Percentiles rank a stretch among this genome's conserved stretches.
phyloP scores from a whole-genome alignment of 495 filamentous ascomycete species.

The Cercophora newfieldiana region DNA sequence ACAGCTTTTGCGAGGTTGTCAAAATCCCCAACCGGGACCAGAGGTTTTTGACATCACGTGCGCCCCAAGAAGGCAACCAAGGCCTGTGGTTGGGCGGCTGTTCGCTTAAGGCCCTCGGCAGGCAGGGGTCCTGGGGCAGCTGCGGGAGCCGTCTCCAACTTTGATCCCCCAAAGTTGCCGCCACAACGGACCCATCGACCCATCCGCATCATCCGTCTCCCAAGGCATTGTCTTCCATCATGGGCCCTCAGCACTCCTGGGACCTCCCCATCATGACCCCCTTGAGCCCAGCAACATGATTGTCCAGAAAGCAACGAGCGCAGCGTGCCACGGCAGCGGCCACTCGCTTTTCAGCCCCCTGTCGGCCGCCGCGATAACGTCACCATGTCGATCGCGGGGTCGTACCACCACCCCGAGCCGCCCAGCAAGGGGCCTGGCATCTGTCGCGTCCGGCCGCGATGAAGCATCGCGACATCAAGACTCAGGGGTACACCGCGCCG shows the following conservation, averaged over 20 bases:
- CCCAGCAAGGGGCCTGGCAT: constrained; percentile 12
- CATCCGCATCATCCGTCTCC: constrained; percentile 1
- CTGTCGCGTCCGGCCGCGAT: constrained; percentile 20
- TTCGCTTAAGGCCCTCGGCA: neutral
- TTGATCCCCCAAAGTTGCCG: neutral
- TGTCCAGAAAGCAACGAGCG: constrained; percentile 34
- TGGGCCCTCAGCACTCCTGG: constrained; percentile 19
- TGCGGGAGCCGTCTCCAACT: neutral
- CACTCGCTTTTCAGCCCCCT: constrained; percentile 13
- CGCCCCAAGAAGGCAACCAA: neutral
- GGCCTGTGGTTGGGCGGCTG: neutral
- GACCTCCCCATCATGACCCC: constrained; percentile 31
- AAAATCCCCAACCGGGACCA: constrained; percentile 13
- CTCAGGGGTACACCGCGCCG: neutral
- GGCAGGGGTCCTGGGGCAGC: neutral
- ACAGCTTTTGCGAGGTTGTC: constrained; percentile 14
- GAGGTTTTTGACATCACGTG: constrained; percentile 18
- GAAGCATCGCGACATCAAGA: neutral
- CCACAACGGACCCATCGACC: neutral
- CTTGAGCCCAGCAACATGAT: constrained; percentile 25
- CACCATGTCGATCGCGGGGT: constrained; percentile 29
- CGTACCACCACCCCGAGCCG: neutral
- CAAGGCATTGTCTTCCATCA: constrained; percentile 1
- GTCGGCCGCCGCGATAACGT: constrained; percentile 30
- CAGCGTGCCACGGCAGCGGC: constrained; percentile 30